Evolutionary conservation across 2,329 filamentous ascomycete genomes (phyloP).

Genomic region (Talaromyces amestolkiae): DNA sequence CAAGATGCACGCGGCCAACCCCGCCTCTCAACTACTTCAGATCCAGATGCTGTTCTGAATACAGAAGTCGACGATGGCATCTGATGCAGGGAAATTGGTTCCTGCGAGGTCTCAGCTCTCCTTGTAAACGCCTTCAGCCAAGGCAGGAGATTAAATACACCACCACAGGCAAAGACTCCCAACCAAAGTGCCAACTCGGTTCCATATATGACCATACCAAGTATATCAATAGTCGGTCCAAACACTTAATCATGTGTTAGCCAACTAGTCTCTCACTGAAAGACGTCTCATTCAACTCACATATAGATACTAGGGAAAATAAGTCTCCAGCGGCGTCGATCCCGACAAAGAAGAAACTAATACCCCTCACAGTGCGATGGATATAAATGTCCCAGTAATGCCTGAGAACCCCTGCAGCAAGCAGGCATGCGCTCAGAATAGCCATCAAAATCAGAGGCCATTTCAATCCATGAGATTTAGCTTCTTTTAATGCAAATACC

Average conservation of each 20-base stretch:
- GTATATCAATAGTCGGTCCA: not conserved
- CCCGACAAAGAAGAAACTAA: not conserved
- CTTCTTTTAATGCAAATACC: not conserved
- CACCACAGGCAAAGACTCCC: constrained; percentile 8
- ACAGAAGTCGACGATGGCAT: not conserved
- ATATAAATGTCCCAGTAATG: not conserved
- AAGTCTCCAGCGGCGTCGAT: not conserved
- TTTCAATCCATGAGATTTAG: not conserved
- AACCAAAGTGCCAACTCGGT: constrained; percentile 4
- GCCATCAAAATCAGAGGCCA: not conserved
- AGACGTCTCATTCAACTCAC: not conserved
- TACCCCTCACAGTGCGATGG: not conserved
- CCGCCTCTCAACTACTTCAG: not conserved
- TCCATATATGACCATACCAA: constrained; percentile 27
- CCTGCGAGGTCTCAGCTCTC: not conserved
- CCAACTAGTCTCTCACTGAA: not conserved
- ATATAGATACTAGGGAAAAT: not conserved
- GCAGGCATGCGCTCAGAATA: not conserved
- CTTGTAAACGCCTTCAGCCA: not conserved
- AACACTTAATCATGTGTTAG: not conserved
- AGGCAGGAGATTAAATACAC: constrained; percentile 1
- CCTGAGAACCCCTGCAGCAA: not conserved
- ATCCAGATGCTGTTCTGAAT: not conserved
- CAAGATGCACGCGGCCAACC: not conserved
- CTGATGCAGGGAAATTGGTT: not conserved